Evolutionary conservation across 2,329 filamentous ascomycete genomes (phyloP), one percentile per base, ranked within the genome.

Genomic region (Trichoderma atroviride): DNA sequence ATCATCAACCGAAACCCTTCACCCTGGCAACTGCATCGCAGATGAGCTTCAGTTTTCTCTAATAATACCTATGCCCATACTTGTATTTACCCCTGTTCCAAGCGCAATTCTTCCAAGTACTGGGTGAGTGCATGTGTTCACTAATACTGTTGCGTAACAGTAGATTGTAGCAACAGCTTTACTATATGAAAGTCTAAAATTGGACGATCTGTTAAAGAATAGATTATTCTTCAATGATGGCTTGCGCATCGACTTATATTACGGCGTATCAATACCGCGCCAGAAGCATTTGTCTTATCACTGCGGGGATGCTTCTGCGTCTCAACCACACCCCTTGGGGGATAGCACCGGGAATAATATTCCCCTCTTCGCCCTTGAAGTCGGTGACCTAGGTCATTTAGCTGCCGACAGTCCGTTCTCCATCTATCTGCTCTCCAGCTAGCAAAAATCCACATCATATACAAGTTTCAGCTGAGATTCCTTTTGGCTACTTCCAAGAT

Each of bases 261-360:
- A 47, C 40, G 9, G 5, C 16, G 0, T 22, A 50, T n/a, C 29
- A 14, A n/a, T 47, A n/a, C 37, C 37, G 27, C 16, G 43, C n/a
- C 10, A 2, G 58, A 47, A 31, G 16, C n/a, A 19, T 47, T 47
- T 14, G 33, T 33, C 43, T 47, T 22, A 14, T 16, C 47, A 16
- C 4, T 40, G 31, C 50, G 31, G 50, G 58, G 40, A 29, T 47
- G 14, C 14, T 14, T 35, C 9, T 27, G 5, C 9, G 22, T 19
- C 14, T 16, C 6, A 24, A 27, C 16, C 50, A 55, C 27, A 19
- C 22, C n/a, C n/a, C 9, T 22, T 3, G 24, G 33, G 33, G 22
- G 33, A 29, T 64, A 40, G 19, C 33, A 29, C 33, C 61, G 61
- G 61, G 27, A 64, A 64, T 64, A 64, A 55, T 7, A 14, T 11